Evolutionary conservation across 169 alveolate species (phyloP).

Genomic region (Cryptosporidium meleagridis): DNA sequence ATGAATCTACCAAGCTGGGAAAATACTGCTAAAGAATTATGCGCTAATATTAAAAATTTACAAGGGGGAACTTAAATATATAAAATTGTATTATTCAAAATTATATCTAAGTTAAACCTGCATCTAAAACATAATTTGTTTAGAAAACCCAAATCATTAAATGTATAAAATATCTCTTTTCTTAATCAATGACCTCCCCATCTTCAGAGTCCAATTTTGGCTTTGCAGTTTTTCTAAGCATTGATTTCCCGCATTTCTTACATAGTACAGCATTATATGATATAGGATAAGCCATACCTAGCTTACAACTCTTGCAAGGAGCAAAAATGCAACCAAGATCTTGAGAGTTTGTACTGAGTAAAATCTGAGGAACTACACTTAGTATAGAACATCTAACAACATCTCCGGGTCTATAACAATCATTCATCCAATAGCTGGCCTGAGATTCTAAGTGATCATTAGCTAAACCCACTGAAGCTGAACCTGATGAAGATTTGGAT

Average conservation of each 20-base stretch:
- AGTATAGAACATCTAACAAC: slow-evolving; percentile 41
- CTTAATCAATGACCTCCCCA: not conserved
- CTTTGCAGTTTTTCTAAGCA: slow-evolving; percentile 65
- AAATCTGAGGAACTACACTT: slow-evolving; percentile 50
- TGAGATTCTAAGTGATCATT: slow-evolving; percentile 59
- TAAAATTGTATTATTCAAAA: not conserved
- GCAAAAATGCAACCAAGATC: slow-evolving; percentile 58
- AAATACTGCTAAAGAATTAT: not conserved
- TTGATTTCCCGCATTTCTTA: slow-evolving; percentile 27
- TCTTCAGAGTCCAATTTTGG: slow-evolving; percentile 26
- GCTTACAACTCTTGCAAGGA: slow-evolving; percentile 37
- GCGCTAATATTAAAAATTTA: not conserved
- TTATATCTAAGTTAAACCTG: not conserved
- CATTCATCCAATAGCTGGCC: slow-evolving; percentile 59
- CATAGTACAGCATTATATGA: slow-evolving; percentile 73
- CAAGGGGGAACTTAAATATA: not conserved
- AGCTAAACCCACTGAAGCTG: slow-evolving; percentile 1
- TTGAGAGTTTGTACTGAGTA: slow-evolving; percentile 37
- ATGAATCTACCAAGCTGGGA: not conserved
- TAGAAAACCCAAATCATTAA: not conserved
- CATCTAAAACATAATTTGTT: not conserved
- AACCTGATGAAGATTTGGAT: not conserved
- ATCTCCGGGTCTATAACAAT: slow-evolving; percentile 68
- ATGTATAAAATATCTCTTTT: not conserved
- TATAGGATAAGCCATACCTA: slow-evolving; percentile 68